A percentile compares a stretch with the other conserved stretches of the same genome.
These are phyloP conservation scores for Verticillium isaacii DNA, from an alignment of 2,329 filamentous ascomycete species.

Conservation along the genomic window DNA sequence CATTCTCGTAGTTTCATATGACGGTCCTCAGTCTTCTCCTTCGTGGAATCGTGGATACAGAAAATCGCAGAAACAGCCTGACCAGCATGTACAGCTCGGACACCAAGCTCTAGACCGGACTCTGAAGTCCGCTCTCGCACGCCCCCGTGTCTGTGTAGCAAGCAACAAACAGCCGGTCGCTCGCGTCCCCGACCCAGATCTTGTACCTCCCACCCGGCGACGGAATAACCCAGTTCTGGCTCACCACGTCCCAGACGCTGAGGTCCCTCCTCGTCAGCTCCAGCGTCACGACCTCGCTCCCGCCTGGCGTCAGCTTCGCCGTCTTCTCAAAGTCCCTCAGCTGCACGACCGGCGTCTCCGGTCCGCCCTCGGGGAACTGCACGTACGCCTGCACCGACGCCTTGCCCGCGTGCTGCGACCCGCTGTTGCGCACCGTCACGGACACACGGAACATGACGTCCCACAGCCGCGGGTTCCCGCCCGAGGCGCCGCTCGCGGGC, in stretches of 20 bases:
- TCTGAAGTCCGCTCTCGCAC: constrained; percentile 6
- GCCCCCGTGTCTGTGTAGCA: constrained; percentile 11
- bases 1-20: no score
- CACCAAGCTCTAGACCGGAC: constrained; percentile 4
- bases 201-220: constrained; percentile 28
- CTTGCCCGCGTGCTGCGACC: constrained; percentile 34
- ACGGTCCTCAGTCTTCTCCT: no score
- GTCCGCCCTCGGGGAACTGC: constrained; percentile 31
- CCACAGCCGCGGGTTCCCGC: constrained; percentile 64
- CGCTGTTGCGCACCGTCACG: constrained; percentile 49
- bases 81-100: no score
- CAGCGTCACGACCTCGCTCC: constrained; percentile 50
- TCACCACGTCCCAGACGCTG: constrained; percentile 65
- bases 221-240: constrained; percentile 63
- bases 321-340: constrained; percentile 72
- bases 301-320: constrained; percentile 43
- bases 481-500: constrained; percentile 63
- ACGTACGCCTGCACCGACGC: constrained; percentile 42
- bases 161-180: constrained; percentile 20
- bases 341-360: constrained; percentile 64
- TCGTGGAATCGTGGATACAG: no score
- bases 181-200: constrained; percentile 33
- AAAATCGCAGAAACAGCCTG: no score
- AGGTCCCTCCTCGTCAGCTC: constrained; percentile 62
- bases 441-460: constrained; percentile 38